Evolutionary conservation across 495 filamentous ascomycete species (phyloP).

Genomic region (Sordaria brevicollis): DNA sequence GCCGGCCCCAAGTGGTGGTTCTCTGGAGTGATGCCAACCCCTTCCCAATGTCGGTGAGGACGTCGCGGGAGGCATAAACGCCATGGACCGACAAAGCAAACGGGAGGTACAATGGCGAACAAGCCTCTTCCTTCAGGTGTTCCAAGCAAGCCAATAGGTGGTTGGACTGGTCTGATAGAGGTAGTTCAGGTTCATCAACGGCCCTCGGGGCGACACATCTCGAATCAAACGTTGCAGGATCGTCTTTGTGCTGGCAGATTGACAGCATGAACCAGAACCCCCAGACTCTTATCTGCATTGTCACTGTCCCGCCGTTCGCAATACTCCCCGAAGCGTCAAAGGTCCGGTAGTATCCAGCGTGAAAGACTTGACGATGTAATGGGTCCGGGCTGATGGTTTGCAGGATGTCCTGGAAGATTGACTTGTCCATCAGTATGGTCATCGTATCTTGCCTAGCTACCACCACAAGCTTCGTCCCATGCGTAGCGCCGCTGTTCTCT

Average conservation of each 20-base stretch:
- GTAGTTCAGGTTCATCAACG: neutral
- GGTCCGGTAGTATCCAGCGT: neutral
- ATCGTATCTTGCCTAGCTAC: rapidly evolving
- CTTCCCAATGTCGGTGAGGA: rapidly evolving
- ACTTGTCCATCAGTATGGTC: neutral
- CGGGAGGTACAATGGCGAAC: neutral
- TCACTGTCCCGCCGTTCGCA: neutral
- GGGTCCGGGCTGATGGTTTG: neutral
- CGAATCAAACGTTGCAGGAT: neutral
- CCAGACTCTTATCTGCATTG: neutral
- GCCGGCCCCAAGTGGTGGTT: neutral
- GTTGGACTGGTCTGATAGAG: neutral
- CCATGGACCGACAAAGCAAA: neutral
- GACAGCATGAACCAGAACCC: neutral
- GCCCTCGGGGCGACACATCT: neutral
- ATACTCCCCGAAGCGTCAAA: neutral
- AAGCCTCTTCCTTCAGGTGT: neutral
- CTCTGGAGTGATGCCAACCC: rapidly evolving
- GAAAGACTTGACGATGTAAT: neutral
- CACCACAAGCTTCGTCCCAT: neutral
- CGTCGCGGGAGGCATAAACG: neutral
- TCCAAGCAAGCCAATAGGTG: neutral
- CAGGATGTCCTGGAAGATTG: neutral
- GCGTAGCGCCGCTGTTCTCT: neutral
- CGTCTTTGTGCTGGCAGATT: neutral